phyloP scores from a whole-genome alignment of 768 basidiomycete species.

The Tricholoma bakamatsutake region DNA sequence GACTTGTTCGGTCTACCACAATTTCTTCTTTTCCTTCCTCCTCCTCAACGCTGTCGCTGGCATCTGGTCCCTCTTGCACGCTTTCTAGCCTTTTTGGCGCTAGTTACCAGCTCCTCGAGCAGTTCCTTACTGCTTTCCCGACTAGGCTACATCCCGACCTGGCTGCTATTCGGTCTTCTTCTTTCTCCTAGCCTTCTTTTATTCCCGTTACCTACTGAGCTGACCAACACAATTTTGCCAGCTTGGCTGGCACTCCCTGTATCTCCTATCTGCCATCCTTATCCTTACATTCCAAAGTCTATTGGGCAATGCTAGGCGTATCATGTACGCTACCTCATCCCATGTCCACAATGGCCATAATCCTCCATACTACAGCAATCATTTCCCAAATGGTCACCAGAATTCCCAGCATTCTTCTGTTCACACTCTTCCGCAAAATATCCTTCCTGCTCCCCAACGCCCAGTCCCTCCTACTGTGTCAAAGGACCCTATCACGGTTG shows the following conservation, averaged over 20 bases:
- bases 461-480: conserved; percentile 23
- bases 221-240: conserved; percentile 2
- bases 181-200: conserved; percentile 16
- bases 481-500: conserved; percentile 61
- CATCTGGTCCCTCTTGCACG: neutral
- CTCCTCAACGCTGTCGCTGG: neutral
- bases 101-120: neutral
- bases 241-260: conserved; percentile 12
- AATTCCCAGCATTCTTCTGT: conserved; percentile 27
- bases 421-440: conserved; percentile 18
- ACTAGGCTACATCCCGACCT: conserved; percentile 7
- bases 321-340: conserved; percentile 49
- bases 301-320: conserved; percentile 52
- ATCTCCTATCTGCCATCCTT: conserved; percentile 17
- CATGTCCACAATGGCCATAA: conserved; percentile 41
- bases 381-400: conserved; percentile 22
- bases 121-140: conserved; percentile 5
- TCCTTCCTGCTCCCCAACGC: conserved; percentile 22
- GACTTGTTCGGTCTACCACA: conserved; percentile 4
- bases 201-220: conserved; percentile 5
- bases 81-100: neutral
- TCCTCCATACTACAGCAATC: conserved; percentile 29
- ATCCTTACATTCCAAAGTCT: conserved; percentile 23
- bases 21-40: neutral
- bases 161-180: conserved; percentile 14